phyloP scores from a whole-genome alignment of 2,329 filamentous ascomycete species.

The Aspergillus tanneri region DNA sequence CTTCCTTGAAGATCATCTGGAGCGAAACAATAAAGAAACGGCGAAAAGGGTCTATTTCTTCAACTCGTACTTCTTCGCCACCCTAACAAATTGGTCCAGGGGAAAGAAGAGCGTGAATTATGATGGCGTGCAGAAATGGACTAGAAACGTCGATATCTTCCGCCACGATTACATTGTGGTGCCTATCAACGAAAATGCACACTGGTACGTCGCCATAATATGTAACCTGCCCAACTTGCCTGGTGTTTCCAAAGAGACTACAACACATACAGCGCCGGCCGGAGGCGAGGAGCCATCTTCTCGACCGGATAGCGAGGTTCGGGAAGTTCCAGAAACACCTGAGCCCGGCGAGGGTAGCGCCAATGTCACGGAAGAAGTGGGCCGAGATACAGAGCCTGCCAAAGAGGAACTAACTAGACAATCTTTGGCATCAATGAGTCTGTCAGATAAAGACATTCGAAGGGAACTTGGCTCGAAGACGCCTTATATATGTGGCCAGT shows the following conservation, averaged over 20 bases:
- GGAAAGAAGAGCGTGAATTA: constrained; percentile 69
- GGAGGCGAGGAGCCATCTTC: constrained; percentile 13
- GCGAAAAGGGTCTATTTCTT: constrained; percentile 76
- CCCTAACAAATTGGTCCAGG: constrained; percentile 61
- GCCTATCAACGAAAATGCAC: constrained; percentile 79
- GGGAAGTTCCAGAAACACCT: constrained; percentile 32
- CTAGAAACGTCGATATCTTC: constrained; percentile 78
- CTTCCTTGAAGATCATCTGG: constrained; percentile 64
- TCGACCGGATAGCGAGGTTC: constrained; percentile 20
- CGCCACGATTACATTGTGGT: constrained; percentile 85
- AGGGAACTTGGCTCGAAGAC: too few relatives aligned
- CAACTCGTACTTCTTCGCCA: constrained; percentile 88
- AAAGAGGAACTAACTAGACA: constrained; percentile 27
- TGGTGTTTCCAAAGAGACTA: constrained; percentile 19
- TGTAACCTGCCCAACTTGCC: constrained; percentile 75
- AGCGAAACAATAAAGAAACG: constrained; percentile 55
- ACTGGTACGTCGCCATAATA: constrained; percentile 96
- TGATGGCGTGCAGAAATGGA: constrained; percentile 82
- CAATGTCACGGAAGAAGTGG: too few relatives aligned
- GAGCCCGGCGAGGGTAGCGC: constrained; percentile 10
- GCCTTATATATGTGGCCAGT: too few relatives aligned
- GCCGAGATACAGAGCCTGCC: constrained; percentile 9
- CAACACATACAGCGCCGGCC: constrained; percentile 7
- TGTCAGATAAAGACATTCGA: constrained; percentile 24
- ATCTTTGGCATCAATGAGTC: constrained; percentile 31